phyloP scores from a whole-genome alignment of 108 stramenopile genomes.

The Nannochloropsis gaditana region DNA sequence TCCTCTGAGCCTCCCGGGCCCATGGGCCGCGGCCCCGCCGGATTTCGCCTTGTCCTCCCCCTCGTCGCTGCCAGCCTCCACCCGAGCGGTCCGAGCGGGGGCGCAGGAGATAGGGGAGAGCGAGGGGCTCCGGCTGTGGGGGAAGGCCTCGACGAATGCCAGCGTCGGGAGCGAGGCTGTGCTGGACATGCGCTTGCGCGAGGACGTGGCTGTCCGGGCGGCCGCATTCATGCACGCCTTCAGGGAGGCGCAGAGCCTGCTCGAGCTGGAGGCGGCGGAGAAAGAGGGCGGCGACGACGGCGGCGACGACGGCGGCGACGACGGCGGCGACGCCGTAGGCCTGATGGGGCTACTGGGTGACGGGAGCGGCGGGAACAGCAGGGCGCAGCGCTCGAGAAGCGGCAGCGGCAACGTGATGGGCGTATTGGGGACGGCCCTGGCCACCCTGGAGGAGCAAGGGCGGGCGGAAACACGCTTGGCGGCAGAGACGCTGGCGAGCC shows the following conservation, averaged over 20 bases:
- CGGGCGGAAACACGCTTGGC: not conserved
- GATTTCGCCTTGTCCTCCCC: not conserved
- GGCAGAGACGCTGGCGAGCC: not conserved
- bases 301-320: not conserved
- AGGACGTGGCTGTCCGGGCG: not conserved
- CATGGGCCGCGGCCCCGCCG: not conserved
- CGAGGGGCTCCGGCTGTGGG: not conserved
- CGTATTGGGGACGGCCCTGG: not conserved
- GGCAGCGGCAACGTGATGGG: not conserved
- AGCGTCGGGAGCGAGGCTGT: not conserved
- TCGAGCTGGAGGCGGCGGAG: not conserved
- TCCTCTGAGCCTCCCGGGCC: not conserved
- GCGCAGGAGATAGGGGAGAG: not conserved
- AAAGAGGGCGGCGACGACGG: not conserved
- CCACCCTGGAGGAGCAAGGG: conserved; percentile 14
- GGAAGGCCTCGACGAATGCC: not conserved
- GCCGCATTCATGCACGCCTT: not conserved
- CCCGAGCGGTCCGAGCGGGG: not conserved
- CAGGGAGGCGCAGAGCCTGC: not conserved
- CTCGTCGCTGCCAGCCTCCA: not conserved
- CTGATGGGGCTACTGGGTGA: not conserved
- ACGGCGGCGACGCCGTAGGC: not conserved
- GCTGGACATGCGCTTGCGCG: not conserved
- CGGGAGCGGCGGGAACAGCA: not conserved
- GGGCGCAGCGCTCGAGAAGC: not conserved